Evolutionary conservation across 441 rosid species (phyloP).

Genomic region (Viola pubescens): DNA sequence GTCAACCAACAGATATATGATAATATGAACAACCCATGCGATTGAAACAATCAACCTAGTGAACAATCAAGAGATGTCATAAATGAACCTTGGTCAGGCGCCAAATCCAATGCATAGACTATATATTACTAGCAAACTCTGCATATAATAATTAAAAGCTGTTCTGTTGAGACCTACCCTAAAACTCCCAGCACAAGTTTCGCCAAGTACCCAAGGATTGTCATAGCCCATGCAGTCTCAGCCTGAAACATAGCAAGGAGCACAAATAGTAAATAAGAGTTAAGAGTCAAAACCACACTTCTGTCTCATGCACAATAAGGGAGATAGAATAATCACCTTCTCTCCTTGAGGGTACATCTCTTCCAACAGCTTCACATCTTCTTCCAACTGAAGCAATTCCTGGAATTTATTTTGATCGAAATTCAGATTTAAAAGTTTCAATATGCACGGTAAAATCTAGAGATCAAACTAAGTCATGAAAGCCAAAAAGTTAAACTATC

Average conservation of each 20-base stretch:
- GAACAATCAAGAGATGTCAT: constrained; percentile 7
- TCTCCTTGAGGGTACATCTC: constrained; percentile 99
- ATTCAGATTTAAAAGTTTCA: neutral
- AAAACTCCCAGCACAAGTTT: constrained; percentile 80
- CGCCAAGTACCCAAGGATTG: constrained; percentile 92
- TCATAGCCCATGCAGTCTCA: constrained; percentile 95
- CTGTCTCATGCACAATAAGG: neutral
- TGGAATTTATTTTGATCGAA: constrained; percentile 27
- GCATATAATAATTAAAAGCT: neutral
- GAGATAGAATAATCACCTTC: constrained; percentile 40
- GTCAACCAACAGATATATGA: constrained; percentile 71
- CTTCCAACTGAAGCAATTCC: constrained; percentile 92
- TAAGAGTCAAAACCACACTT: constrained; percentile 4
- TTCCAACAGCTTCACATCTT: constrained; percentile 92
- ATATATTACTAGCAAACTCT: neutral
- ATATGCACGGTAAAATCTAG: neutral
- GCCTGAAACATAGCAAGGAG: constrained; percentile 50
- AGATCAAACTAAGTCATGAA: neutral
- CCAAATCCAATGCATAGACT: neutral
- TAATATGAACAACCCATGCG: constrained; percentile 94
- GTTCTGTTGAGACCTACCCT: constrained; percentile 54
- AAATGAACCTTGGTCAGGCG: neutral
- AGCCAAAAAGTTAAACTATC: no score
- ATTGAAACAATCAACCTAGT: constrained; percentile 84
- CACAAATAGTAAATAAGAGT: constrained; percentile 7